Percentiles rank a stretch among this genome's conserved stretches.
Evolutionary conservation across 352 stramenopile genomes (phyloP).

Genomic region (Pythium rishiriense): DNA sequence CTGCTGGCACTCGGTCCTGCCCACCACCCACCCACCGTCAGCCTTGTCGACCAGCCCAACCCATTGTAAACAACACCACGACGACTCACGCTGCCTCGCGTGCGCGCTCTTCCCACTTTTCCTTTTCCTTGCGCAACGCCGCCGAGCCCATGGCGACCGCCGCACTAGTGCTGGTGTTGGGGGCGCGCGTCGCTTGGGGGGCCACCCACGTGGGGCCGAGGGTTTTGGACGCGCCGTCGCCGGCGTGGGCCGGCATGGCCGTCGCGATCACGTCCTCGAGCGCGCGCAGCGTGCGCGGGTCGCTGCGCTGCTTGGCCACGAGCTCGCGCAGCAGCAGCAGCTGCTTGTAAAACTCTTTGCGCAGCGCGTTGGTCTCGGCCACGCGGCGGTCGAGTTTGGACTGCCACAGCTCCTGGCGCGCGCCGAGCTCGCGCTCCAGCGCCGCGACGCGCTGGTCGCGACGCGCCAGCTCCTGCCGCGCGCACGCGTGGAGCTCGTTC

Average conservation of each 20-base stretch:
- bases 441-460: slow-evolving; percentile 28
- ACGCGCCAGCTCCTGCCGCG: slow-evolving; percentile 41
- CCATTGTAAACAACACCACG: background rate
- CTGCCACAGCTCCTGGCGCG: slow-evolving; percentile 38
- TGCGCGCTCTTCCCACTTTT: slow-evolving; percentile 65
- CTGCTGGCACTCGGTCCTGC: slow-evolving; percentile 42
- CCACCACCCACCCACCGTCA: background rate
- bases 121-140: slow-evolving; percentile 48
- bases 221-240: background rate
- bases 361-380: slow-evolving; percentile 61
- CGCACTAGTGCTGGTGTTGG: background rate
- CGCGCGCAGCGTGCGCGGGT: slow-evolving; percentile 44
- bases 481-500: slow-evolving; percentile 61
- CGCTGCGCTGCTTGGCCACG: slow-evolving; percentile 53
- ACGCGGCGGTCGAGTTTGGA: slow-evolving; percentile 64
- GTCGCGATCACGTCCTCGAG: slow-evolving; percentile 60
- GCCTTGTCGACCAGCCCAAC: background rate
- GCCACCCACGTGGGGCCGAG: slow-evolving; percentile 1
- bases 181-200: background rate
- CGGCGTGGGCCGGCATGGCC: slow-evolving; percentile 4
- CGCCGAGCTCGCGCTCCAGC: slow-evolving; percentile 31
- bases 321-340: slow-evolving; percentile 71
- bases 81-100: slow-evolving; percentile 43
- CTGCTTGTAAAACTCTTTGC: slow-evolving; percentile 76
- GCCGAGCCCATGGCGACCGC: slow-evolving; percentile 13